Conservation (phyloP, 495 filamentous ascomycete genomes). For the Aspergillus conjunctus region DNA sequence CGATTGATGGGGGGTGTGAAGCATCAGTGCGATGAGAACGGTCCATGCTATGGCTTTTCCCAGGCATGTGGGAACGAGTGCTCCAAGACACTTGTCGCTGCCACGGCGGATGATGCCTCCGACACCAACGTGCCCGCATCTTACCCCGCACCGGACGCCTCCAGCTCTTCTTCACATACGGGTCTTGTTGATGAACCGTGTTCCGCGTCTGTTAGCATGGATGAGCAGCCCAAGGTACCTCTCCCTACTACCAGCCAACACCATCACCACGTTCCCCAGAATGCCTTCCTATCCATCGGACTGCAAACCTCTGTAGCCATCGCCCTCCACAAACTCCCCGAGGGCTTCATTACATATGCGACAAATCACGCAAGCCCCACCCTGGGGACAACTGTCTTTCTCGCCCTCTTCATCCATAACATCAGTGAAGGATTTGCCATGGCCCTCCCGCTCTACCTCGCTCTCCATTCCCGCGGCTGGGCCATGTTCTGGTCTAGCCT, state of each 20-base stretch:
- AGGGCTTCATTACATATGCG: slow-evolving; percentile 98
- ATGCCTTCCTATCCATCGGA: slow-evolving; percentile 89
- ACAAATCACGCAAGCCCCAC: slow-evolving; percentile 92
- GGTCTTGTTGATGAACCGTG: slow-evolving; percentile 11
- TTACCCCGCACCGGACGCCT: background rate
- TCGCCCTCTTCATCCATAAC: slow-evolving; percentile 96
- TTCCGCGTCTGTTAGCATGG: slow-evolving; percentile 28
- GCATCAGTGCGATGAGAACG: slow-evolving; percentile 67
- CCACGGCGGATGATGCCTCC: slow-evolving; percentile 18
- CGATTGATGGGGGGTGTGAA: slow-evolving; percentile 70
- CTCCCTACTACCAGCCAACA: slow-evolving; percentile 55
- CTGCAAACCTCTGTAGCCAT: slow-evolving; percentile 94
- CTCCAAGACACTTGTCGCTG: slow-evolving; percentile 37
- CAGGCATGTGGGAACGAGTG: slow-evolving; percentile 86
- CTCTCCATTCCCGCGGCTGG: slow-evolving; percentile 69
- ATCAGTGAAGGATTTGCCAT: slow-evolving; percentile 96
- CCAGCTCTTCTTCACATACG: slow-evolving; percentile 22
- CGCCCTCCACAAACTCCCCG: slow-evolving; percentile 93
- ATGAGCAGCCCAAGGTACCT: slow-evolving; percentile 27
- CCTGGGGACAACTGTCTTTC: slow-evolving; percentile 87
- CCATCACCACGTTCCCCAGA: slow-evolving; percentile 95
- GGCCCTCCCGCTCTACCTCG: slow-evolving; percentile 88
- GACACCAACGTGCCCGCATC: slow-evolving; percentile 15
- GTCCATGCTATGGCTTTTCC: slow-evolving; percentile 80
- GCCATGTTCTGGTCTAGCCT: slow-evolving; percentile 85